Conservation (phyloP, 805 yeast species). For the Priceomyces medius region DNA sequence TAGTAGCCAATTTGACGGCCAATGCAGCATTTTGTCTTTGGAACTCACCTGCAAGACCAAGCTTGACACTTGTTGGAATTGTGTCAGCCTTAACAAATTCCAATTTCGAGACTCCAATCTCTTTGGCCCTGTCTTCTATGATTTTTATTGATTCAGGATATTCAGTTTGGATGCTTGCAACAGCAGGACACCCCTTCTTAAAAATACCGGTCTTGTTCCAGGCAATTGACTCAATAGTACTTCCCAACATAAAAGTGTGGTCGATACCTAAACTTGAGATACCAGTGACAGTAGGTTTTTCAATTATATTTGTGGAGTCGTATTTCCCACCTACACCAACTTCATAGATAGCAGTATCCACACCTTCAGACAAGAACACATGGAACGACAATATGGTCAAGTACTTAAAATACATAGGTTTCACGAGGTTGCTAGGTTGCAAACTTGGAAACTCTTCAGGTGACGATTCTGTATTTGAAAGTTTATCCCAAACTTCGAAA, state of each 20-base stretch:
- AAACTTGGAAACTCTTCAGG: constrained; percentile 55
- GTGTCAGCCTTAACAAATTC: constrained; percentile 48
- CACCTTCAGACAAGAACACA: constrained; percentile 81
- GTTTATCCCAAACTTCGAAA: constrained; percentile 88
- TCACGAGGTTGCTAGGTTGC: constrained; percentile 66
- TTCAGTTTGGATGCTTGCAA: constrained; percentile 57
- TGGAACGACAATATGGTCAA: constrained; percentile 89
- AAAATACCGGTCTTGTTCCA: constrained; percentile 97
- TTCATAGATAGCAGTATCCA: constrained; percentile 92
- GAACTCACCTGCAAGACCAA: constrained; percentile 83
- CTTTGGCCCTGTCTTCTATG: constrained; percentile 65
- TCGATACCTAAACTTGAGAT: constrained; percentile 87
- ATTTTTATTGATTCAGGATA: constrained; percentile 53
- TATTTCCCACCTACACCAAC: constrained; percentile 98
- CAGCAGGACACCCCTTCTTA: constrained; percentile 66
- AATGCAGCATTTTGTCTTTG: constrained; percentile 85
- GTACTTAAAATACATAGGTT: constrained; percentile 91
- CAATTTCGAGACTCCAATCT: constrained; percentile 48
- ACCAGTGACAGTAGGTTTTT: constrained; percentile 79
- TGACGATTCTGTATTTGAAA: constrained; percentile 60
- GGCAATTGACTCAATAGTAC: constrained; percentile 84
- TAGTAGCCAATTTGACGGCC: constrained; percentile 68
- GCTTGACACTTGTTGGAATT: constrained; percentile 34
- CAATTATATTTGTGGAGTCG: constrained; percentile 91
- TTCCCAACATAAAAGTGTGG: constrained; percentile 83